phyloP scores from a whole-genome alignment of 2,329 filamentous ascomycete species.

The Neurospora crassa region DNA sequence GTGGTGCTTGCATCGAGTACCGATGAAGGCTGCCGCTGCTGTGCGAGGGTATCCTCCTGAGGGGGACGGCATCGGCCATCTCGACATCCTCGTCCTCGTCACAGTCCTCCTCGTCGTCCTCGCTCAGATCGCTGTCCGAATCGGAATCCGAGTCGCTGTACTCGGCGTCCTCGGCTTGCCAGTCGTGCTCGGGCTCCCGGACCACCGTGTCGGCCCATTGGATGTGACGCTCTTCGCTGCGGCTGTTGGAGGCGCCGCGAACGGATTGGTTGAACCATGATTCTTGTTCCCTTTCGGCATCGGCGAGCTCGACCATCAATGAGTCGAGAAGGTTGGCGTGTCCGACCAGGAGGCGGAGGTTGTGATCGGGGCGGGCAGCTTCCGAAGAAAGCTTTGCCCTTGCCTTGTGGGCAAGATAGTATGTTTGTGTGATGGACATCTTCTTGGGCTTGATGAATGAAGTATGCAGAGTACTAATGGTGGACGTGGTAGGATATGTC shows the following conservation, averaged over 20 bases:
- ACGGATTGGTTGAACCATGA: conserved; percentile 97
- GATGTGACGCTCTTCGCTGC: conserved; percentile 59
- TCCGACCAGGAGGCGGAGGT: conserved; percentile 89
- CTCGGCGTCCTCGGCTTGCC: conserved; percentile 54
- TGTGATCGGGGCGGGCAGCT: conserved; percentile 83
- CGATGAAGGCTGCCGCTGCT: conserved; percentile 6
- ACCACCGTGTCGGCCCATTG: conserved; percentile 78
- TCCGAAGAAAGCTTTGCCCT: conserved; percentile 91
- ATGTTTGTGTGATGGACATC: conserved; percentile 97
- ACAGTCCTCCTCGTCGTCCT: conserved; percentile 40
- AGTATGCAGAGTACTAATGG: conserved; percentile 23
- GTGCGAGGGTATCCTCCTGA: conserved; percentile 36
- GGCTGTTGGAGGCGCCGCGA: conserved; percentile 54
- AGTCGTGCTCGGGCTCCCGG: conserved; percentile 65
- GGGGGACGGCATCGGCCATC: conserved; percentile 38
- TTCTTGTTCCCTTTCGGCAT: conserved; percentile 92
- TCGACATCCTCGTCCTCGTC: conserved; percentile 52
- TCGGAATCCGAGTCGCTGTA: conserved; percentile 42
- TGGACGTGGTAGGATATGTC: conserved; percentile 4
- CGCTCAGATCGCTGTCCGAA: conserved; percentile 33
- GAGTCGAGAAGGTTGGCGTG: conserved; percentile 97
- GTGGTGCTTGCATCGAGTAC: conserved; percentile 18
- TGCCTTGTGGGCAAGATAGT: conserved; percentile 95
- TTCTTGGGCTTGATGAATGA: conserved; percentile 39
- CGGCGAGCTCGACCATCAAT: conserved; percentile 80